A percentile compares a stretch with the other conserved stretches of the same genome.
Conservation (phyloP, 2,329 filamentous ascomycete species). For the Harringtonia aguacate region DNA sequence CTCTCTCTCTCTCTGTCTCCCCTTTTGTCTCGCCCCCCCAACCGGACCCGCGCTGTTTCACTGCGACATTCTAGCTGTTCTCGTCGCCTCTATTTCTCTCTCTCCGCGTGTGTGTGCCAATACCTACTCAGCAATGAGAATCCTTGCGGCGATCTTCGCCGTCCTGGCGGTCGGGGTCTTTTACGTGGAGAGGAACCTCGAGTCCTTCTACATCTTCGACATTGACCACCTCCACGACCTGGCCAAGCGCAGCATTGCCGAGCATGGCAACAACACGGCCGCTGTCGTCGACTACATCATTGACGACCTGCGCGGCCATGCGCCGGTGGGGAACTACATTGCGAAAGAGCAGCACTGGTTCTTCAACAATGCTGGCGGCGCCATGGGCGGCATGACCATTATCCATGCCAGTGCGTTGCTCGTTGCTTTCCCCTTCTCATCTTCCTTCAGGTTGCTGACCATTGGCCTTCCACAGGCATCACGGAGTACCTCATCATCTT, state of each 20-base stretch:
- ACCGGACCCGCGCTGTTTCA: no score
- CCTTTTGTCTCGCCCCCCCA: no score
- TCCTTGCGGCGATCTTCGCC: slow-evolving; percentile 42
- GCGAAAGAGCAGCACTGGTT: slow-evolving; percentile 74
- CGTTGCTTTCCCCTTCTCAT: no score
- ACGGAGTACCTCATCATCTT: slow-evolving; percentile 90
- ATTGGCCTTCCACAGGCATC: slow-evolving; percentile 39
- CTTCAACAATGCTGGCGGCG: slow-evolving; percentile 85
- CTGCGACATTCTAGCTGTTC: no score
- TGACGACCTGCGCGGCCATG: slow-evolving; percentile 48
- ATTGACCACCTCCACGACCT: slow-evolving; percentile 58
- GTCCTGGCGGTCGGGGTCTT: slow-evolving; percentile 43
- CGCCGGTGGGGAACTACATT: slow-evolving; percentile 40
- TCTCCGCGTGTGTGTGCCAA: no score
- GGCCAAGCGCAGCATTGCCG: slow-evolving; percentile 51
- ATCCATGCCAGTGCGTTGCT: slow-evolving; percentile 64
- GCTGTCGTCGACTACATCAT: slow-evolving; percentile 61
- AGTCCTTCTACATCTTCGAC: slow-evolving; percentile 66
- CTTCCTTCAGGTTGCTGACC: neutral
- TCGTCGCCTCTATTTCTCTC: neutral
- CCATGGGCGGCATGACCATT: slow-evolving; percentile 87
- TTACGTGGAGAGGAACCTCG: slow-evolving; percentile 46
- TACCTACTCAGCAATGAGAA: slow-evolving; percentile 10
- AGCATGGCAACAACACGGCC: slow-evolving; percentile 66
- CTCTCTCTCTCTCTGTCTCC: no score